Evolutionary conservation across 164 flowering plant genomes (phyloP), one percentile per base, ranked within the genome.

Genomic region (Brasenia schreberi): DNA sequence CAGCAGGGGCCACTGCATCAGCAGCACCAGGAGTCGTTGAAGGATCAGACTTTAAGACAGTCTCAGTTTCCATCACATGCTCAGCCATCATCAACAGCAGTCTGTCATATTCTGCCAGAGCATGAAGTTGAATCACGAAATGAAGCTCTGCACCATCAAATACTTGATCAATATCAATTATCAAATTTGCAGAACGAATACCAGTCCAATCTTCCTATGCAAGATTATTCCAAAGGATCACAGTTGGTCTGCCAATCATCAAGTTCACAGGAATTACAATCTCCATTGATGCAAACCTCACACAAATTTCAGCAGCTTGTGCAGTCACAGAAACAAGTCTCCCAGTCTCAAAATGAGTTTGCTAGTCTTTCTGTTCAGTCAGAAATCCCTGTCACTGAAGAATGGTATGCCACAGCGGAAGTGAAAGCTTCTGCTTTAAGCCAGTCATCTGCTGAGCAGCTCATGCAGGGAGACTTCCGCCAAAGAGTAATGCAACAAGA

Each of bases 101-200:
- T 75, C 27, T 69, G 65, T 73, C 88, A 81, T 65, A 75, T 78
- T 33, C 81, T 85, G 72, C 64, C 75, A 63, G 96, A 87, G 70
- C 80, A 76, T 73, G 81, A 77, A 65, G 67, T 73, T 42, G 92
- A 81, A 66, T 76, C 74, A 60, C 79, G 67, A 59, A 76, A 67
- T 71, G 87, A 82, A 70, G 73, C 67, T 72, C 43, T 83, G 69
- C 83, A 75, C 10, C 68, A 84, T 19, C 89, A 82, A 66, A 73
- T 71, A 66, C 59, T 85, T 43, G 88, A 84, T 59, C 85, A 80
- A 3, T 86, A 81, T 66, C 87, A 83, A 19, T 74, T 81, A 63
- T 42, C 96, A 67, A 86, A 84, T 67, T 60, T 81, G 59, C 87
- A 85, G 70, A 79, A 77, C 63, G 91, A 88, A 61, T 84, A 81